These are phyloP conservation scores for Fusarium sp. DNA, from an alignment of 2,329 filamentous ascomycete species.

Conservation along the genomic window DNA sequence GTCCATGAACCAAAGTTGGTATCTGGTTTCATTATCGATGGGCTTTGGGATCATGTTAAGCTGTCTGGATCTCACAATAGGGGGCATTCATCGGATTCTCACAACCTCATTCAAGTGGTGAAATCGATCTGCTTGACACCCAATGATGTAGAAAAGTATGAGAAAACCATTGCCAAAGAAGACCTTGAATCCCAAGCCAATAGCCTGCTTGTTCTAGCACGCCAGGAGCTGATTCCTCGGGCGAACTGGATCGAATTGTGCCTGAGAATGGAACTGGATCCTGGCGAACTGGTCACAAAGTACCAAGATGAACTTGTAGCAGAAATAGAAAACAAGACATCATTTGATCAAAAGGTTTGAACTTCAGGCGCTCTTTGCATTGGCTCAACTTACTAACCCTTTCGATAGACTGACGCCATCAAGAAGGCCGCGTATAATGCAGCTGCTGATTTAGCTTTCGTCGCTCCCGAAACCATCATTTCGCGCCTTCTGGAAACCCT, in stretches of 20 bases:
- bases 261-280: conserved; percentile 83
- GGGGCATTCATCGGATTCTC: conserved; percentile 77
- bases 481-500: conserved; percentile 82
- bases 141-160: conserved; percentile 62
- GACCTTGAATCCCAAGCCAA: conserved; percentile 78
- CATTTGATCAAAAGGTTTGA: conserved; percentile 66
- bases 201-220: conserved; percentile 81
- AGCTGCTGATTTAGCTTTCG: conserved; percentile 91
- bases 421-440: conserved; percentile 84
- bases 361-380: conserved; percentile 7
- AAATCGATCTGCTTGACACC: conserved; percentile 73
- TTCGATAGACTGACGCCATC: conserved; percentile 54
- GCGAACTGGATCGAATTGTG: conserved; percentile 92
- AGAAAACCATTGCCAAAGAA: conserved; percentile 60
- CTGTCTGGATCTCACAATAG: conserved; percentile 78
- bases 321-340: conserved; percentile 70
- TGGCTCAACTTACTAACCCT: conserved; percentile 21
- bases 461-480: conserved; percentile 86
- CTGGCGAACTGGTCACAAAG: conserved; percentile 79
- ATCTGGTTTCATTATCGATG: conserved; percentile 74
- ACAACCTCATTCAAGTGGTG: conserved; percentile 72
- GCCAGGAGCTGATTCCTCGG: conserved; percentile 80
- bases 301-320: conserved; percentile 74
- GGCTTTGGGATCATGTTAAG: conserved; percentile 84
- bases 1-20: conserved; percentile 68